These are phyloP conservation scores for Geotrichum ghanense DNA, from an alignment of 805 yeast species.

Conservation along the genomic window DNA sequence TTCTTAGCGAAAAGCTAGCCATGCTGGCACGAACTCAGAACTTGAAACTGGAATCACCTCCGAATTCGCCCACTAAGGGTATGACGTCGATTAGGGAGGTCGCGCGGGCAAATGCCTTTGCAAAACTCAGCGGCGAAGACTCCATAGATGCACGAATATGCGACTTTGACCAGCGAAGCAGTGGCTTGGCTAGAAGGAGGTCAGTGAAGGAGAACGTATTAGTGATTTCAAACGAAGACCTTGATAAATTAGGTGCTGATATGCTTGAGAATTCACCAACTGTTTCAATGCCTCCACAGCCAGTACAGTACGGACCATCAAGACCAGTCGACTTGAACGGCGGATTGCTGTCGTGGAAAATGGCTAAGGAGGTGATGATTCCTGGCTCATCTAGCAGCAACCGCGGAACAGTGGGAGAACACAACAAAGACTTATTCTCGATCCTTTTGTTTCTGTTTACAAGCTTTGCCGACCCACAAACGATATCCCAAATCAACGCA, in stretches of 20 bases:
- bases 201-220: background rate
- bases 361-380: slow-evolving; percentile 14
- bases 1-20: slow-evolving; percentile 17
- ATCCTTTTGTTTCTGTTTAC: slow-evolving; percentile 15
- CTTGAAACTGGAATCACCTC: slow-evolving; percentile 11
- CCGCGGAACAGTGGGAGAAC: background rate
- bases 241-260: slow-evolving; percentile 1
- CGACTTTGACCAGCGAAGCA: background rate
- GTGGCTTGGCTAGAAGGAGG: too few relatives aligned
- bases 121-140: background rate
- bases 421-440: slow-evolving; percentile 5
- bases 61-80: background rate
- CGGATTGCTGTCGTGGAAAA: slow-evolving; percentile 16
- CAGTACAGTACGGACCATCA: slow-evolving; percentile 10
- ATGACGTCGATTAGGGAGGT: background rate
- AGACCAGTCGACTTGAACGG: slow-evolving; percentile 17
- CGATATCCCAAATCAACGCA: too few relatives aligned
- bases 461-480: too few relatives aligned
- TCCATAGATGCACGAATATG: background rate
- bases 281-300: background rate
- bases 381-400: slow-evolving; percentile 1
- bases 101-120: background rate
- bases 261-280: too few relatives aligned
- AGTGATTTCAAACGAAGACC: background rate
- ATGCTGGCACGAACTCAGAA: slow-evolving; percentile 20